These are phyloP conservation scores for Setaria viridis DNA, from an alignment of 202 grass and related monocot genomes.

Conservation along the genomic window DNA sequence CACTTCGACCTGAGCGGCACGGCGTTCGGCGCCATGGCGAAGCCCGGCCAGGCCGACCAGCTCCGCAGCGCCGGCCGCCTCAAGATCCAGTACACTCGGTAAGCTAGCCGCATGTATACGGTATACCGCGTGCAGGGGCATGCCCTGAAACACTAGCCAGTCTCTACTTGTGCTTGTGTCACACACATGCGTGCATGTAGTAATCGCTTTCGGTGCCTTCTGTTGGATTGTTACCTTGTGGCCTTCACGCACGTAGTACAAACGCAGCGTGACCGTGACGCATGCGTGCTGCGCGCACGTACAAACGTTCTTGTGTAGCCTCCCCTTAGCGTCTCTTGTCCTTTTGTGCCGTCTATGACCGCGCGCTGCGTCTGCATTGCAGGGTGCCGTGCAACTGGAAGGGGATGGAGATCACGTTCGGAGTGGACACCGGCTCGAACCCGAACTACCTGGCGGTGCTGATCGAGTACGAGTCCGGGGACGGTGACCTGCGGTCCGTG, in stretches of 20 bases:
- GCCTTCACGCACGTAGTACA: not conserved
- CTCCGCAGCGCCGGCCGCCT: slow-evolving; percentile 67
- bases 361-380: not conserved
- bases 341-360: slow-evolving; percentile 21
- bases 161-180: not conserved
- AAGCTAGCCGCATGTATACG: not conserved
- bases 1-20: slow-evolving; percentile 89
- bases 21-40: slow-evolving; percentile 75
- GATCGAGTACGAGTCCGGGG: slow-evolving; percentile 65
- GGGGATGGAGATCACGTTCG: slow-evolving; percentile 60
- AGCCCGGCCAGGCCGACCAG: slow-evolving; percentile 62
- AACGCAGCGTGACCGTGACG: not conserved
- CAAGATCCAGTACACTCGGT: slow-evolving; percentile 66
- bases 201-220: not conserved
- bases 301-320: not conserved
- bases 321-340: slow-evolving; percentile 8
- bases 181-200: not conserved
- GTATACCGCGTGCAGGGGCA: too few species aligned
- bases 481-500: slow-evolving; percentile 65
- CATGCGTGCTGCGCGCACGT: not conserved
- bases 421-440: slow-evolving; percentile 78
- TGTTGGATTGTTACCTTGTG: not conserved
- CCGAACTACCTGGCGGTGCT: slow-evolving; percentile 69
- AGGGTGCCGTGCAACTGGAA: slow-evolving; percentile 75
- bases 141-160: not conserved